phyloP scores from a whole-genome alignment of 2,329 filamentous ascomycete species.

The Fonsecaea monophora region DNA sequence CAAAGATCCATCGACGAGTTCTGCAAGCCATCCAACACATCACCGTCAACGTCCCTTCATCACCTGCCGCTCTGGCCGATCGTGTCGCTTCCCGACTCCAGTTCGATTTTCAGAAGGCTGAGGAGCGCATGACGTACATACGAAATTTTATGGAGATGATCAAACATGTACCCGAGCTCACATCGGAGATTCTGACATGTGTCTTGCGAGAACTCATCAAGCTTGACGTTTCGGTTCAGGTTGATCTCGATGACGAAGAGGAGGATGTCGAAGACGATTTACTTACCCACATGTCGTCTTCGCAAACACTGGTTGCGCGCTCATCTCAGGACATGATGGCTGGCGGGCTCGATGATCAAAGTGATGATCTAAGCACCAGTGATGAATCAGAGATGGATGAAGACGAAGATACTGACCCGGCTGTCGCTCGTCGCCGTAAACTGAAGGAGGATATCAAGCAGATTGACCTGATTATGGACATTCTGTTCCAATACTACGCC shows the following conservation, averaged over 20 bases:
- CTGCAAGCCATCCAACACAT: slow-evolving; percentile 79
- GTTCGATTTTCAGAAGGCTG: slow-evolving; percentile 75
- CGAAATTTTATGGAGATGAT: slow-evolving; percentile 80
- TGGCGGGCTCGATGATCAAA: slow-evolving; percentile 56
- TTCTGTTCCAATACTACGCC: slow-evolving; percentile 83
- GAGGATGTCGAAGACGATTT: slow-evolving; percentile 82
- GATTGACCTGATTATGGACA: slow-evolving; percentile 87
- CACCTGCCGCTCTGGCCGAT: slow-evolving; percentile 71
- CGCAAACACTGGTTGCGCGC: slow-evolving; percentile 42
- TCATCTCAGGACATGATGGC: slow-evolving; percentile 53
- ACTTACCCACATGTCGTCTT: slow-evolving; percentile 58
- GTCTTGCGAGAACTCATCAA: slow-evolving; percentile 88
- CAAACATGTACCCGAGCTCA: slow-evolving; percentile 77
- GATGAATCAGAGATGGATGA: slow-evolving; percentile 76
- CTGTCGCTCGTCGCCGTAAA: slow-evolving; percentile 64
- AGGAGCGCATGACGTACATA: slow-evolving; percentile 85
- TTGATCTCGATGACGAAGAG: slow-evolving; percentile 90
- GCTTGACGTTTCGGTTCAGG: slow-evolving; percentile 93
- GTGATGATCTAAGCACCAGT: slow-evolving; percentile 43
- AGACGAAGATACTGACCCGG: slow-evolving; percentile 63
- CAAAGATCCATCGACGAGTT: slow-evolving; percentile 73
- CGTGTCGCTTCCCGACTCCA: slow-evolving; percentile 75
- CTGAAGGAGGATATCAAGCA: slow-evolving; percentile 86
- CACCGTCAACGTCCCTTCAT: slow-evolving; percentile 80
- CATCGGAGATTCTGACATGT: slow-evolving; percentile 79